Base-by-base conservation (phyloP, 371 early-diverging fungal species). In the Capillidium rhysosporum region DNA sequence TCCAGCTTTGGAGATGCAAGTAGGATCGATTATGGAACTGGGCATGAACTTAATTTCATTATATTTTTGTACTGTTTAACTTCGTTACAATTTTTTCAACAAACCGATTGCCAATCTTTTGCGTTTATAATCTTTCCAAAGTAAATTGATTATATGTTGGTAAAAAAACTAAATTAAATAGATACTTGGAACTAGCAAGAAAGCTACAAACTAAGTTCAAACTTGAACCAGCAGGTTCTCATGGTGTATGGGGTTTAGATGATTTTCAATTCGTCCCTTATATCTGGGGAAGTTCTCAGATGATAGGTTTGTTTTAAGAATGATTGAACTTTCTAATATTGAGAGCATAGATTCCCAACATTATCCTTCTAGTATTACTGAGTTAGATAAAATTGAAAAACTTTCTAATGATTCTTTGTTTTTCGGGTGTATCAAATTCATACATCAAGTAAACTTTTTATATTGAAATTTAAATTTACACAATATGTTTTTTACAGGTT, bases 11-110 rank as follows among this genome's bases (percentile, higher is more conserved):
- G 99, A 23, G 86, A 97, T 62, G 69, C 71, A 4, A 83, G 79
- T 2, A 78, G 99, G 40, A 86, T 99, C 29, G 99, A 99, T 67
- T 99, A 98, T 70, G 99, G 99, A n/a, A 92, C 92, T 23, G 99
- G 99, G 0, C 99, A 99, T 61, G 99, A 99, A 70, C 70, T 94
- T 16, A 84, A 82, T 49, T 99, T 98, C 64, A 64, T 89, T n/a
- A 82, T 86, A 5, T 98, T 87, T 73, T 67, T 98, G 23, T 68
- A 76, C 44, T 85, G 84, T 44, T 66, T 92, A 24, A 69, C 75
- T 30, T 66, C 80, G 57, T 62, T 91, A 38, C 79, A 74, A 25
- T 66, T 78, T 12, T 59, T 89, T 38, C 46, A 59, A 29, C 45
- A 58, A 18, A 59, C 63, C 1, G 92, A 92, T 63, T 72, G 77